Percentiles rank a stretch among this genome's conserved stretches.
These are phyloP conservation scores for Naganishia sp. DNA, from an alignment of 1,284 basidiomycete species.

Conservation along the genomic window DNA sequence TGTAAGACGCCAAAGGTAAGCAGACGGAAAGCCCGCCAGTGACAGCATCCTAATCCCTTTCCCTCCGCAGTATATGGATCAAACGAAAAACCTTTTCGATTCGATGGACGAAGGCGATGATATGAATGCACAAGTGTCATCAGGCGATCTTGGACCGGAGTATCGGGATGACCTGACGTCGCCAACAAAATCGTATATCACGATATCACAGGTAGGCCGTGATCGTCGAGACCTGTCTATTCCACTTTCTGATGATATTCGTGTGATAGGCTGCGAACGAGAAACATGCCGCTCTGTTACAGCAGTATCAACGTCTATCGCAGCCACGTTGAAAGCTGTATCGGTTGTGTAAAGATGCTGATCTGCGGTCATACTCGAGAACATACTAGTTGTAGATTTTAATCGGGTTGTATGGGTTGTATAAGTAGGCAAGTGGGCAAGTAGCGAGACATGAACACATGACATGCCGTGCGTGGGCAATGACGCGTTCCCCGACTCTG, in stretches of 20 bases:
- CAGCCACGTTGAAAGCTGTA: not conserved
- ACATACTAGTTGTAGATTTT: too few relatives aligned
- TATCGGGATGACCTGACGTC: conserved; percentile 34
- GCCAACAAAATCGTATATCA: conserved; percentile 49
- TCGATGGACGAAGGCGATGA: conserved; percentile 35
- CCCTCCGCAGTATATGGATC: conserved; percentile 39
- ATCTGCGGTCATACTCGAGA: too few relatives aligned
- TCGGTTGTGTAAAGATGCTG: too few relatives aligned
- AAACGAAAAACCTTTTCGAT: conserved; percentile 43
- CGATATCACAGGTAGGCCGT: conserved; percentile 50
- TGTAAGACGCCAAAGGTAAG: conserved; percentile 50
- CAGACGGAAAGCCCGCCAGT: not conserved
- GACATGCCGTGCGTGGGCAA: too few relatives aligned
- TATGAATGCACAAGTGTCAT: conserved; percentile 33
- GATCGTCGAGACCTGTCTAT: not conserved
- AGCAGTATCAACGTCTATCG: not conserved
- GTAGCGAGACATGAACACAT: too few relatives aligned
- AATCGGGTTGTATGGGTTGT: too few relatives aligned
- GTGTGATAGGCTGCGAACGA: conserved; percentile 38
- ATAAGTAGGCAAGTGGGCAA: too few relatives aligned
- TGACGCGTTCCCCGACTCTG: too few relatives aligned
- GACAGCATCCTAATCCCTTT: not conserved
- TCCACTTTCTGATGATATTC: not conserved
- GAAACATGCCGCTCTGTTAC: conserved; percentile 34
- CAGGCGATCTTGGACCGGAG: conserved; percentile 35